Base-by-base conservation (phyloP, 1,284 basidiomycete genomes). In the Puccinia hordei region DNA sequence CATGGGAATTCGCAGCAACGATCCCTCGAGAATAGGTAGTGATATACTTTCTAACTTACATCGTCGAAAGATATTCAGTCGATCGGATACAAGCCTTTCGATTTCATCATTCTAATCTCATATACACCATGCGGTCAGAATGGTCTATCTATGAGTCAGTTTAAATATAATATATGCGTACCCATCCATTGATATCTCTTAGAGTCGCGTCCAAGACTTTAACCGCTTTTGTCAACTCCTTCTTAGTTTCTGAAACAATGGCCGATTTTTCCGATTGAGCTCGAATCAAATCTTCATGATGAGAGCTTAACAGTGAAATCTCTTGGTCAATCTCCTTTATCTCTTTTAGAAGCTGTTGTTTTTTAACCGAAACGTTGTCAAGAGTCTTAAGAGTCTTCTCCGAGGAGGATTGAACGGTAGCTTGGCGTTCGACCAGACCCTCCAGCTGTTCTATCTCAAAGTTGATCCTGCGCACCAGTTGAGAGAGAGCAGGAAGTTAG, bases 1-100 rank as follows among this genome's bases (percentile, higher is more conserved):
- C 89, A 99, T 92, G 0, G 95, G 93, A 0, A 99, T 94, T 82
- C 93, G 90, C 84, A 90, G 91, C 76, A 99, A 87, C 83, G 90
- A 90, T 8, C 96, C 97, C 81, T 89, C 86, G 17, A 89, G 83
- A 12, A 99, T 87, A 0, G 95, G 95, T 30, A 99, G 86, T 66
- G 90, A 89, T 83, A 99, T 92, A 84, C 97, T 95, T 84, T 99
- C 97, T 53, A 99, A 88, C 81, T 94, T 90, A 86, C 96, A 98
- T 84, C 92, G 92, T 27, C 95, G 90, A 85, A 97, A 99, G 77
- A 94, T 90, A 0, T 90, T 88, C 24, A 94, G 93, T 35, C 97
- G 89, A 83, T 98, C 95, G 24, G 94, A 88, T 0, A 91, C 92
- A 15, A 93, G 87, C 84, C 93, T 93, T 86, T 95, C 94, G 81